Evolutionary conservation across 352 stramenopile genomes (phyloP).

Genomic region (Phytophthora boehmeriae): DNA sequence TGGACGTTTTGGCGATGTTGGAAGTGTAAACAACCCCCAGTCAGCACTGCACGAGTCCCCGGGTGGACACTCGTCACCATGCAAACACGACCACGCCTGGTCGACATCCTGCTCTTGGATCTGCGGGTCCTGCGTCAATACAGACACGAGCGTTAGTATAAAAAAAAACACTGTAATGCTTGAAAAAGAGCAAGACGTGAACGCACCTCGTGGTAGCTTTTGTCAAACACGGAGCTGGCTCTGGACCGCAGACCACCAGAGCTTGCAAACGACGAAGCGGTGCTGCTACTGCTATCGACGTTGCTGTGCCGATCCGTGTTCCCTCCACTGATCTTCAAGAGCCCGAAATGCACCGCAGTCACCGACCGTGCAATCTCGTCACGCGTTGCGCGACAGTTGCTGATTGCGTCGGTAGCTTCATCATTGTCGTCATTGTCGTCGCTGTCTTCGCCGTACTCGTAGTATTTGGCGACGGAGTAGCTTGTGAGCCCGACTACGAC

Average conservation of each 20-base stretch:
- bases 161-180: constrained; percentile 1
- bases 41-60: constrained; percentile 48
- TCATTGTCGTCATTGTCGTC: constrained; percentile 40
- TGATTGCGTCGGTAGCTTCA: not conserved
- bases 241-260: constrained; percentile 35
- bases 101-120: constrained; percentile 22
- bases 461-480: constrained; percentile 75
- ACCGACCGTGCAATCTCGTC: constrained; percentile 62
- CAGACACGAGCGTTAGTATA: constrained; percentile 13
- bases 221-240: constrained; percentile 50
- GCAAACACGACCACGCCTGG: constrained; percentile 37
- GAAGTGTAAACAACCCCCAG: constrained; percentile 73
- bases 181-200: not conserved
- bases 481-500: constrained; percentile 72
- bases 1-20: constrained; percentile 31
- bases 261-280: constrained; percentile 35
- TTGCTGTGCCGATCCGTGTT: constrained; percentile 26
- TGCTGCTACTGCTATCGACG: constrained; percentile 30
- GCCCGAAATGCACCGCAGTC: constrained; percentile 47
- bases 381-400: constrained; percentile 21
- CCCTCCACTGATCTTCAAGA: constrained; percentile 36
- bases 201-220: constrained; percentile 39
- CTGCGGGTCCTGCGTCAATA: constrained; percentile 23
- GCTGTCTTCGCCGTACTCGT: constrained; percentile 38
- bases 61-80: constrained; percentile 36